phyloP scores from a whole-genome alignment of 1,139 yeast genomes.

The Petasospora fabianii region DNA sequence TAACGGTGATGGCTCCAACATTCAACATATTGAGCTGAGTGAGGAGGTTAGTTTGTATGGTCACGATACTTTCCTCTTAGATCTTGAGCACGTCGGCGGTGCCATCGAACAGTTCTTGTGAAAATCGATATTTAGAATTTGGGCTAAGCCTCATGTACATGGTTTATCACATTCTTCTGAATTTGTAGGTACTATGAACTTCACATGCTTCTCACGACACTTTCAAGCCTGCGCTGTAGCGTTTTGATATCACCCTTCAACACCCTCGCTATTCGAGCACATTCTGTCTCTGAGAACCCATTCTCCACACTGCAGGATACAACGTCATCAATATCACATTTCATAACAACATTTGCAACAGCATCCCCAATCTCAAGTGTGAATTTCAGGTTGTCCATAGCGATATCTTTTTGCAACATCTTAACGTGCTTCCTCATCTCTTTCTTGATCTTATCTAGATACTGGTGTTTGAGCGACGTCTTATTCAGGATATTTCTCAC shows the following conservation, averaged over 20 bases:
- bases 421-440: constrained; percentile 10
- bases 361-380: constrained; percentile 12
- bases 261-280: constrained; percentile 5
- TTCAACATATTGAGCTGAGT: constrained; percentile 69
- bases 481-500: constrained; percentile 17
- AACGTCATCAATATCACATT: constrained; percentile 14
- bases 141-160: background rate
- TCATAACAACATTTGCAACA: constrained; percentile 14
- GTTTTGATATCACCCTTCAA: constrained; percentile 5
- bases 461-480: constrained; percentile 21
- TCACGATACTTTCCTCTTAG: constrained; percentile 84
- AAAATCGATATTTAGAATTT: no score
- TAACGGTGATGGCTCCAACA: constrained; percentile 34
- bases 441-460: constrained; percentile 13
- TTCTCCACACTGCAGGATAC: constrained; percentile 19
- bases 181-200: no score
- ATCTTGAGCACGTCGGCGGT: constrained; percentile 73
- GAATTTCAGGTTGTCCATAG: constrained; percentile 20
- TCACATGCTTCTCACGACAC: constrained; percentile 41
- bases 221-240: constrained; percentile 16
- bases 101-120: constrained; percentile 64
- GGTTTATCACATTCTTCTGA: background rate
- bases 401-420: constrained; percentile 21
- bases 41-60: constrained; percentile 78
- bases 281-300: constrained; percentile 20